Percentiles rank a stretch among this genome's conserved stretches.
phyloP scores from a whole-genome alignment of 352 stramenopile species.

The Pythium inflatum region DNA sequence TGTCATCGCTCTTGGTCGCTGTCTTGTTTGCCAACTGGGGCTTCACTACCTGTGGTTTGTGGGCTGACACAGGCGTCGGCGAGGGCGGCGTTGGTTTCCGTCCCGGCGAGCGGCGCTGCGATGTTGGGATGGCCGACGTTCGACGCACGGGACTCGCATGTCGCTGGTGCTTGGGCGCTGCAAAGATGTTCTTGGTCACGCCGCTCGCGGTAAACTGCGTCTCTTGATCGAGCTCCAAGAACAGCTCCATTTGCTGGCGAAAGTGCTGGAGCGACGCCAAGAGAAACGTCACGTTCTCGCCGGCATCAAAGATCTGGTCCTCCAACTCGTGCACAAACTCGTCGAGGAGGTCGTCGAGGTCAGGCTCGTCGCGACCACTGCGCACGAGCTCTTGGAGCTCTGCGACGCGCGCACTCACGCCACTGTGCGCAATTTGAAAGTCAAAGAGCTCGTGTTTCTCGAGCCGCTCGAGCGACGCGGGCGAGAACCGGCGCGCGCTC shows the following conservation, averaged over 20 bases:
- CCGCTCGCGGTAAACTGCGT: conserved; percentile 33
- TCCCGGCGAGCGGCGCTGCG: conserved; percentile 1
- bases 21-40: neutral
- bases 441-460: conserved; percentile 63
- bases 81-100: neutral
- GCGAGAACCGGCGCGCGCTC: conserved; percentile 26
- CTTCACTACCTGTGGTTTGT: neutral
- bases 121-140: neutral
- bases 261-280: conserved; percentile 65
- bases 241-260: conserved; percentile 65
- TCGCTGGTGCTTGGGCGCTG: conserved; percentile 5
- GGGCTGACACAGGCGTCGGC: neutral
- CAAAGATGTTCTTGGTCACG: conserved; percentile 37
- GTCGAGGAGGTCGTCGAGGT: conserved; percentile 55
- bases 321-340: conserved; percentile 61
- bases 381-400: conserved; percentile 59
- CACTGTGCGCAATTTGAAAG: conserved; percentile 61
- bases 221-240: conserved; percentile 53
- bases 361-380: conserved; percentile 42
- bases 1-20: conserved; percentile 44
- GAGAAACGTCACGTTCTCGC: conserved; percentile 50
- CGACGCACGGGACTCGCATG: conserved; percentile 8
- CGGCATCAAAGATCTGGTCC: conserved; percentile 44
- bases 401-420: conserved; percentile 40
- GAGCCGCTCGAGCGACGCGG: conserved; percentile 37